These are phyloP conservation scores for Colletotrichum chlorophyti DNA, from an alignment of 2,329 filamentous ascomycete genomes.

Conservation along the genomic window DNA sequence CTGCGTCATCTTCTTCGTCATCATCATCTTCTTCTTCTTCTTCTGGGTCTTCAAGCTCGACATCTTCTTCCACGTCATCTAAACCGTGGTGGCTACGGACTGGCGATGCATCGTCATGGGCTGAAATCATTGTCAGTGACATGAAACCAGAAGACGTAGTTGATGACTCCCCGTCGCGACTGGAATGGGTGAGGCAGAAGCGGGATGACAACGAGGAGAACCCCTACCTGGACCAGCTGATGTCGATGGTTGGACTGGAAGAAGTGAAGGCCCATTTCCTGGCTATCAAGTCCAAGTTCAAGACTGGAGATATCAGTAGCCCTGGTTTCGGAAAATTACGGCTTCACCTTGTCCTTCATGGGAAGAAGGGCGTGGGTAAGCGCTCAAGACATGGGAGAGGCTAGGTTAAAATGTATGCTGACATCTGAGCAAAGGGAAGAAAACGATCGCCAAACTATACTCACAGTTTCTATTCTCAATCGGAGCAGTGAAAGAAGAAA, in stretches of 20 bases:
- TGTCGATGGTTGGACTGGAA: constrained; percentile 69
- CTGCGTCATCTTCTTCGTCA: constrained; percentile 14
- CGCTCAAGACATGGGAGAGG: background rate
- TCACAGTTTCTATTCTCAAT: constrained; percentile 52
- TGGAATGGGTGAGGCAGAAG: constrained; percentile 43
- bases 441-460: constrained; percentile 65
- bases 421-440: constrained; percentile 51
- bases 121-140: background rate
- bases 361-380: background rate
- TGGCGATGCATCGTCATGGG: background rate
- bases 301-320: background rate
- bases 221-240: constrained; percentile 62
- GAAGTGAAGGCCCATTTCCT: constrained; percentile 8
- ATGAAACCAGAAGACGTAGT: constrained; percentile 37
- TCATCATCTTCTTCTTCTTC: too few relatives aligned
- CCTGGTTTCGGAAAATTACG: background rate
- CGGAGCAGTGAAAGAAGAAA: constrained; percentile 9
- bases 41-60: too few relatives aligned
- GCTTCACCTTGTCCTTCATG: background rate
- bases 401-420: background rate
- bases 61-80: too few relatives aligned
- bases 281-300: background rate
- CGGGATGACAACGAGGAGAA: constrained; percentile 58
- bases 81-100: too few relatives aligned
- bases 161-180: constrained; percentile 48